Conservation (phyloP, 2,329 filamentous ascomycete genomes). For the Domatiomyces catenatus region DNA sequence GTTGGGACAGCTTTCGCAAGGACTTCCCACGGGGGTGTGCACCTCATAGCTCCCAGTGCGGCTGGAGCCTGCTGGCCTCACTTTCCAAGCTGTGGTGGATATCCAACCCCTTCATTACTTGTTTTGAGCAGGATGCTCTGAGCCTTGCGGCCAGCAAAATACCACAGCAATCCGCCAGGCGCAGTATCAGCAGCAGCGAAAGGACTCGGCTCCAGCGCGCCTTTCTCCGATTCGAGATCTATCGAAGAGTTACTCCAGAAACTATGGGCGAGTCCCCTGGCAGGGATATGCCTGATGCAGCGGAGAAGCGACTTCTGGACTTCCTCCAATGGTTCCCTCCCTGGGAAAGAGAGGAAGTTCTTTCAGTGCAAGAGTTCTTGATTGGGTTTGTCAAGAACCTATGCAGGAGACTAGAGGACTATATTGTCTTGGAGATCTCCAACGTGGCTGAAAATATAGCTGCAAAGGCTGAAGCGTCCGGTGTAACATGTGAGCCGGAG, state of each 20-base stretch:
- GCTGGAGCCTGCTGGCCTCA: neutral
- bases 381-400: neutral
- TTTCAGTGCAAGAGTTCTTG: neutral
- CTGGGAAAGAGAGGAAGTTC: neutral
- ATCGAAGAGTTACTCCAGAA: neutral
- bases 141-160: neutral
- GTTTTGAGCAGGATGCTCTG: neutral
- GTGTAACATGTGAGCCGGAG: neutral
- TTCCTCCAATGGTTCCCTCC: neutral
- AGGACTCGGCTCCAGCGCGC: neutral
- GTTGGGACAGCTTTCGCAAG: neutral
- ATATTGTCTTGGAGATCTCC: neutral
- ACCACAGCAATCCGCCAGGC: neutral
- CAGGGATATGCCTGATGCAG: neutral
- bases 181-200: neutral
- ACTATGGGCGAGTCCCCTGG: neutral
- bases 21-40: neutral
- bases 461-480: neutral
- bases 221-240: neutral
- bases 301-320: neutral
- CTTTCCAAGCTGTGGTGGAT: neutral
- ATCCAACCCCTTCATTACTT: neutral
- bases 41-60: neutral
- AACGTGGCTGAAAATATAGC: neutral
- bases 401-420: neutral